phyloP scores from a whole-genome alignment of 169 alveolate genomes.

The Plasmodium billcollinsi region DNA sequence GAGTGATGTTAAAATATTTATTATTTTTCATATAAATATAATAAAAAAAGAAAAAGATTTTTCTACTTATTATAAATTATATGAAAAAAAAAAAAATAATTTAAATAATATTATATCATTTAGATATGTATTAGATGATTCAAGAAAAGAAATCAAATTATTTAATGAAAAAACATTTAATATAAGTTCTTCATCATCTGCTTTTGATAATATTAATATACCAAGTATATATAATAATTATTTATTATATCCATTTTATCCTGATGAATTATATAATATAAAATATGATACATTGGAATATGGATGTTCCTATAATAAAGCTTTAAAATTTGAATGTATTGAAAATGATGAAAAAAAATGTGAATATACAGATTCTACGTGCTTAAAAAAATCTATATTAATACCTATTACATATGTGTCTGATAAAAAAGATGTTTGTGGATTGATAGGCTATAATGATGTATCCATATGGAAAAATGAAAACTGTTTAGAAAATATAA shows the following conservation, averaged over 20 bases:
- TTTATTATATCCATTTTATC: constrained; percentile 65
- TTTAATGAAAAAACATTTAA: constrained; percentile 14
- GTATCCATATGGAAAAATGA: not conserved
- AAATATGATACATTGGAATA: constrained; percentile 69
- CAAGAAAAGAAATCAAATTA: constrained; percentile 8
- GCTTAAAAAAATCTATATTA: constrained; percentile 25
- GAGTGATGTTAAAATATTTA: constrained; percentile 17
- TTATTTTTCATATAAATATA: constrained; percentile 15
- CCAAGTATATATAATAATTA: constrained; percentile 18
- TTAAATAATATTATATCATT: not conserved
- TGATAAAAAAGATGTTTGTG: constrained; percentile 22
- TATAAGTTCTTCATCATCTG: constrained; percentile 31
- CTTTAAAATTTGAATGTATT: constrained; percentile 53
- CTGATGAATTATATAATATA: constrained; percentile 41
- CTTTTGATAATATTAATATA: constrained; percentile 47
- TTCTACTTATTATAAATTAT: constrained; percentile 23
- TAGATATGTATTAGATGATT: constrained; percentile 39
- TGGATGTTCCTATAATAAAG: constrained; percentile 46
- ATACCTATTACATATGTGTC: constrained; percentile 16
- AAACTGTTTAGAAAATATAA: constrained; percentile 5
- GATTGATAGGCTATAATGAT: constrained; percentile 25
- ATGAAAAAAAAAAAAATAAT: constrained; percentile 4
- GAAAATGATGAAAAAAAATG: constrained; percentile 36
- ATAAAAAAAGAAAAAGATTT: constrained; percentile 39
- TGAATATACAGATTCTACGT: constrained; percentile 37